Evolutionary conservation across 257 asterid genomes (phyloP).

Genomic region (Solanum virginianum): DNA sequence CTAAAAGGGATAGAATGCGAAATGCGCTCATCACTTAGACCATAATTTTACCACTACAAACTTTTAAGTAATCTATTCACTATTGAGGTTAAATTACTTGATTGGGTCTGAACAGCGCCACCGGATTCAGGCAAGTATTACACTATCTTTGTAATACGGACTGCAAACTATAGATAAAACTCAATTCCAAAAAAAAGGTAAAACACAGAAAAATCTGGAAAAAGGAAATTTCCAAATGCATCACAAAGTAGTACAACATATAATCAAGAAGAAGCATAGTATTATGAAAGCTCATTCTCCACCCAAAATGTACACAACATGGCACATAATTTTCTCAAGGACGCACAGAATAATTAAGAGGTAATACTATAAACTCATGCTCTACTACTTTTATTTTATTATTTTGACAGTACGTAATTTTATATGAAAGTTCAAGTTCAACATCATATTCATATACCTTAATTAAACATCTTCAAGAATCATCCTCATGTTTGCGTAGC

Average conservation of each 20-base stretch:
- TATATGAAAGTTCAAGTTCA: not conserved
- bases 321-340: not conserved
- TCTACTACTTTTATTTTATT: not conserved
- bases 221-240: not conserved
- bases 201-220: not conserved
- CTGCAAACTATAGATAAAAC: too few species aligned
- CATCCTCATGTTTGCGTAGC: constrained; percentile 41
- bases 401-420: not conserved
- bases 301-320: not conserved
- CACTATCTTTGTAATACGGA: too few species aligned
- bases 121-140: too few species aligned
- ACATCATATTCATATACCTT: not conserved
- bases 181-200: too few species aligned
- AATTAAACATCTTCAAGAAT: not conserved
- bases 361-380: not conserved
- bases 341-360: too few species aligned
- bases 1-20: too few species aligned
- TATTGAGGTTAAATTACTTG: too few species aligned
- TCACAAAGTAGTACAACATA: not conserved
- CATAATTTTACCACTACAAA: too few species aligned
- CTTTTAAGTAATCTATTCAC: too few species aligned
- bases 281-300: not conserved
- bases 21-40: too few species aligned
- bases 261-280: not conserved
- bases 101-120: too few species aligned